Conservation (phyloP, 768 basidiomycete species). For the Leccinum fibrillosum region DNA sequence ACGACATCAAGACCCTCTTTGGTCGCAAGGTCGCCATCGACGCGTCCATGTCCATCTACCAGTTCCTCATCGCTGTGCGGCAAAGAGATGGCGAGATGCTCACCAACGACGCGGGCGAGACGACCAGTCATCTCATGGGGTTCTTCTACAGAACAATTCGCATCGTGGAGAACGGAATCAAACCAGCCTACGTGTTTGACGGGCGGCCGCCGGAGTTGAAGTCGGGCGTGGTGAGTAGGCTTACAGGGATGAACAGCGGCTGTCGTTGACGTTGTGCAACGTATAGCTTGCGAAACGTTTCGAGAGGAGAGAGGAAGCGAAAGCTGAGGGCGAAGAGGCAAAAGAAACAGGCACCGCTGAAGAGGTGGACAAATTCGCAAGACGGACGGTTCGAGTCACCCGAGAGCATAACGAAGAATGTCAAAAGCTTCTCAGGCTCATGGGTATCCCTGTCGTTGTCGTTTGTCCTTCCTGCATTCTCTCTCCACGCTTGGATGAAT, state of each 20-base stretch:
- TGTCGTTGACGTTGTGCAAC: neutral
- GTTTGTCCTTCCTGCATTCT: constrained; percentile 43
- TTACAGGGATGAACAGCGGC: neutral
- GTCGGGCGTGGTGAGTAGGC: constrained; percentile 81
- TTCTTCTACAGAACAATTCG: constrained; percentile 97
- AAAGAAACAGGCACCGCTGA: constrained; percentile 94
- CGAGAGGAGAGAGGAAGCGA: constrained; percentile 86
- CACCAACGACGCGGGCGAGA: constrained; percentile 96
- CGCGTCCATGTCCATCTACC: constrained; percentile 96
- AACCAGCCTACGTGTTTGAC: constrained; percentile 97
- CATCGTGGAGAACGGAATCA: constrained; percentile 98
- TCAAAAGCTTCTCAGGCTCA: constrained; percentile 76
- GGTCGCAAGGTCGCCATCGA: constrained; percentile 98
- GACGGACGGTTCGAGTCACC: constrained; percentile 93
- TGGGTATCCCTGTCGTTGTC: constrained; percentile 96
- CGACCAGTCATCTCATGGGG: constrained; percentile 98
- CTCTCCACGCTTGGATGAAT: neutral
- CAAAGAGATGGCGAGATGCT: constrained; percentile 96
- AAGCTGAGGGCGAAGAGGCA: constrained; percentile 92
- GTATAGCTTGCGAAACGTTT: constrained; percentile 93
- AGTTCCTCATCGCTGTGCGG: constrained; percentile 96
- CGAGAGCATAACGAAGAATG: constrained; percentile 97
- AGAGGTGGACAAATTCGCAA: constrained; percentile 85
- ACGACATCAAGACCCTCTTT: constrained; percentile 96
- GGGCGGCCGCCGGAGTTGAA: constrained; percentile 98